Conservation (phyloP, 768 basidiomycete species). For the Tephrocybe rancida region DNA sequence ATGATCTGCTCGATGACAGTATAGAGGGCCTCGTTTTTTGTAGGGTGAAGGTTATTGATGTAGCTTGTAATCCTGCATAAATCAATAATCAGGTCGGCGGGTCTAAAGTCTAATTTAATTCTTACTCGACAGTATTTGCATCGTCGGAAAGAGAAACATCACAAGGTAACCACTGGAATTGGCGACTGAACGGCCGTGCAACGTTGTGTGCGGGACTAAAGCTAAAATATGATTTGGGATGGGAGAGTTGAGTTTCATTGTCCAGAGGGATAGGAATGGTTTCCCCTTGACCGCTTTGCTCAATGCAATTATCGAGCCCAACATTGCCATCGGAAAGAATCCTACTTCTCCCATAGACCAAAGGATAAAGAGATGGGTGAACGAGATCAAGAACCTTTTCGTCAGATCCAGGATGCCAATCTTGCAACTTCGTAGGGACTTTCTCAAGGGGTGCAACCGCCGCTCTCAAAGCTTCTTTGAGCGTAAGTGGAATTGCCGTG, state of each 20-base stretch:
- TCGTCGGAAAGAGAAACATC: slow-evolving; percentile 27
- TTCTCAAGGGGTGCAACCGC: slow-evolving; percentile 30
- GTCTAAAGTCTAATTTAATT: no score
- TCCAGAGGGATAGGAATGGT: slow-evolving; percentile 3
- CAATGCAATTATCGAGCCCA: slow-evolving; percentile 17
- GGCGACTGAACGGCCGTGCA: background rate
- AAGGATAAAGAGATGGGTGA: slow-evolving; percentile 40
- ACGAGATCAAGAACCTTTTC: slow-evolving; percentile 42
- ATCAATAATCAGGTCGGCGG: background rate
- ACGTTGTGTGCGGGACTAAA: background rate
- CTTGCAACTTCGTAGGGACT: slow-evolving; percentile 30
- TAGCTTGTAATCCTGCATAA: slow-evolving; percentile 34
- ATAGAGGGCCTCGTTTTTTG: slow-evolving; percentile 23
- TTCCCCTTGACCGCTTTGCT: slow-evolving; percentile 16
- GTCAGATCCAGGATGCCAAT: slow-evolving; percentile 45
- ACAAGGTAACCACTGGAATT: slow-evolving; percentile 27
- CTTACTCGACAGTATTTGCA: background rate
- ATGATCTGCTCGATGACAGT: slow-evolving; percentile 27
- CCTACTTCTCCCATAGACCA: slow-evolving; percentile 33
- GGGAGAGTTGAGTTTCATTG: background rate
- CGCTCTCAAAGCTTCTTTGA: slow-evolving; percentile 19
- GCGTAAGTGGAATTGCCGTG: slow-evolving; percentile 20
- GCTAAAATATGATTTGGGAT: background rate
- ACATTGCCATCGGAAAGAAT: slow-evolving; percentile 9
- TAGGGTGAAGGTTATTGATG: slow-evolving; percentile 45